Percentiles rank a stretch among this genome's conserved stretches.
These are phyloP conservation scores for Nicotiana attenuata DNA, from an alignment of 257 asterid species.

Conservation along the genomic window DNA sequence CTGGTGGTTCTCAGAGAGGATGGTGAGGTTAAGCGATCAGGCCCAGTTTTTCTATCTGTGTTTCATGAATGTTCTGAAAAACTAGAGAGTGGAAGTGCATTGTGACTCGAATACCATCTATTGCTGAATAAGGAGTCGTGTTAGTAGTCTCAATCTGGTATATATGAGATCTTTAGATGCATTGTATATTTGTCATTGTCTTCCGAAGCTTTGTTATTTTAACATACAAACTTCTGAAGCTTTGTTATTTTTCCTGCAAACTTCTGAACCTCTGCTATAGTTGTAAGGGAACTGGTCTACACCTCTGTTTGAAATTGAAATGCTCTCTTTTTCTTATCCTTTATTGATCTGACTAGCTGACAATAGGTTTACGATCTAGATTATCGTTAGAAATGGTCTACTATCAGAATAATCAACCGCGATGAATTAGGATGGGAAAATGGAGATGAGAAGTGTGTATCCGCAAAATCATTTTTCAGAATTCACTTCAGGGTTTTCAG, in stretches of 20 bases:
- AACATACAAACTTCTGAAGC: constrained; percentile 9
- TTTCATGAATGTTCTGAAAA: not conserved
- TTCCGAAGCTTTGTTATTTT: not conserved
- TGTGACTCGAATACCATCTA: not conserved
- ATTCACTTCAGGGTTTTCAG: no score
- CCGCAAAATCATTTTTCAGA: not conserved
- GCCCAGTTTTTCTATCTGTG: not conserved
- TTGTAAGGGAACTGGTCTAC: not conserved
- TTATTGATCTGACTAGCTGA: not conserved
- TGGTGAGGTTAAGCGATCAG: constrained; percentile 45
- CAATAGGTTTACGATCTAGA: not conserved
- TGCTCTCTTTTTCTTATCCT: not conserved
- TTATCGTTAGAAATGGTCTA: not conserved
- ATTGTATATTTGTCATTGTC: constrained; percentile 9
- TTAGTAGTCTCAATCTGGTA: not conserved
- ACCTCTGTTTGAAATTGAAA: not conserved
- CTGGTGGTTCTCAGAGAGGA: constrained; percentile 82
- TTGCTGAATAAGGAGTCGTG: not conserved
- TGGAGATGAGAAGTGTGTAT: not conserved
- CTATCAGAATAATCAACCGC: not conserved
- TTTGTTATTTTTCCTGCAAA: constrained; percentile 5
- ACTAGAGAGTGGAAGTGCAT: not conserved
- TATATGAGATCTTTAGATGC: constrained; percentile 10
- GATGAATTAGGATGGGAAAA: not conserved
- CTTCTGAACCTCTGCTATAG: constrained; percentile 8